These are phyloP conservation scores for Scedosporium minutisporum DNA, from an alignment of 2,329 filamentous ascomycete species.

Conservation along the genomic window DNA sequence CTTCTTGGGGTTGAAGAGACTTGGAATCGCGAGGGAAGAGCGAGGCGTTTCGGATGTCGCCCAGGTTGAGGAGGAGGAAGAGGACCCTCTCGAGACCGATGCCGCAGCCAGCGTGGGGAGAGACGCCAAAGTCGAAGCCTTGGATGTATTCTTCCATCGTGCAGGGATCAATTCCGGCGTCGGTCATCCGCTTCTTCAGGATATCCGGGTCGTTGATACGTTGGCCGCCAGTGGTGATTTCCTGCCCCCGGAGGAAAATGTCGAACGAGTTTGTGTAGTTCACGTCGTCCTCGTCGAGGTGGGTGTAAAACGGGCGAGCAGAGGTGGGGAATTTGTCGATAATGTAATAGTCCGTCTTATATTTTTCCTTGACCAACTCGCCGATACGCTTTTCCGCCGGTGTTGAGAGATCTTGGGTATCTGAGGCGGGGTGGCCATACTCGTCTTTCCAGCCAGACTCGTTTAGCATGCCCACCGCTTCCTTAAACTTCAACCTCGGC, in stretches of 20 bases:
- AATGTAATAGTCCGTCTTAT: constrained; percentile 83
- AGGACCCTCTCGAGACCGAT: constrained; percentile 84
- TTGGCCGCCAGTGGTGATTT: constrained; percentile 86
- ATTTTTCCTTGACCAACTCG: constrained; percentile 75
- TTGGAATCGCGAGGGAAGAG: constrained; percentile 83
- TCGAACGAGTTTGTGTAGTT: constrained; percentile 85
- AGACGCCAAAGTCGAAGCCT: constrained; percentile 79
- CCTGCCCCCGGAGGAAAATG: constrained; percentile 87
- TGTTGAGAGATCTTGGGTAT: constrained; percentile 70
- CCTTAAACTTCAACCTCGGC: constrained; percentile 67
- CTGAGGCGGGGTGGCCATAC: constrained; percentile 65
- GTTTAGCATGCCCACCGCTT: constrained; percentile 73
- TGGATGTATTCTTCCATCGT: constrained; percentile 85
- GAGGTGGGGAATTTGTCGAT: constrained; percentile 84
- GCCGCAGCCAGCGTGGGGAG: constrained; percentile 82
- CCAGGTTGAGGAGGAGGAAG: constrained; percentile 75
- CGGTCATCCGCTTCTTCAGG: constrained; percentile 68
- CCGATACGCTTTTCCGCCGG: constrained; percentile 81
- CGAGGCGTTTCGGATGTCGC: constrained; percentile 81
- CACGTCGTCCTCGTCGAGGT: constrained; percentile 65
- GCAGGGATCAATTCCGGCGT: constrained; percentile 65
- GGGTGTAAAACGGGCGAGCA: constrained; percentile 84
- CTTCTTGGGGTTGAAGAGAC: constrained; percentile 57
- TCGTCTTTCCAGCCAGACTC: constrained; percentile 61
- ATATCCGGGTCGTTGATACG: constrained; percentile 75